Conservation (phyloP, 352 stramenopile genomes). For the Thraustochytrium striatum region DNA sequence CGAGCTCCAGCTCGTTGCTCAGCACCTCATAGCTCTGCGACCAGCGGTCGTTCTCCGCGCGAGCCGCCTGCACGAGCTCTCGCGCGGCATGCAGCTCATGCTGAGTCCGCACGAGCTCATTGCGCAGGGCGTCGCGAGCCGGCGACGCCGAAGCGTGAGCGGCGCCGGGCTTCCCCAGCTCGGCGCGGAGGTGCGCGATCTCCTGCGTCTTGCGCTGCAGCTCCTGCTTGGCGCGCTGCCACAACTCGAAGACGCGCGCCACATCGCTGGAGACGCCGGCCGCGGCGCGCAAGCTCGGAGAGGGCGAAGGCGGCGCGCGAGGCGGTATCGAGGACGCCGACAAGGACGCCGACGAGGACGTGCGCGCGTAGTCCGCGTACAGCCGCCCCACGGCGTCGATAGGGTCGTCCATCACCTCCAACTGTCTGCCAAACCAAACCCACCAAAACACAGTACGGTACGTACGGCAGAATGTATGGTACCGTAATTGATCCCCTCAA, state of each 20-base stretch:
- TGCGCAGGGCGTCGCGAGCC: background rate
- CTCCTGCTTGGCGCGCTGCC: slow-evolving; percentile 39
- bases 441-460: no score
- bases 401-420: no score
- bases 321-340: no score
- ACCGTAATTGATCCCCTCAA: no score
- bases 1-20: background rate
- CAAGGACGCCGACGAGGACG: no score
- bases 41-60: background rate
- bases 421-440: no score
- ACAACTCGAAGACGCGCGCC: slow-evolving; percentile 6
- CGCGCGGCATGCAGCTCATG: background rate
- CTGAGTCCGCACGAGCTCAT: background rate
- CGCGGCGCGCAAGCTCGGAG: no score
- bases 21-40: background rate
- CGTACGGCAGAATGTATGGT: no score
- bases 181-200: slow-evolving; percentile 3
- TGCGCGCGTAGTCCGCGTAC: no score
- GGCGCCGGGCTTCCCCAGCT: background rate
- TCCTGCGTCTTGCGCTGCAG: slow-evolving; percentile 1
- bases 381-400: no score
- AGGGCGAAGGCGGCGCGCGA: no score
- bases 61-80: background rate
- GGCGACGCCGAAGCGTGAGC: background rate
- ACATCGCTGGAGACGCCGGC: no score